phyloP scores from a whole-genome alignment of 148 eudicot species.

The Pouteria glomerata region DNA sequence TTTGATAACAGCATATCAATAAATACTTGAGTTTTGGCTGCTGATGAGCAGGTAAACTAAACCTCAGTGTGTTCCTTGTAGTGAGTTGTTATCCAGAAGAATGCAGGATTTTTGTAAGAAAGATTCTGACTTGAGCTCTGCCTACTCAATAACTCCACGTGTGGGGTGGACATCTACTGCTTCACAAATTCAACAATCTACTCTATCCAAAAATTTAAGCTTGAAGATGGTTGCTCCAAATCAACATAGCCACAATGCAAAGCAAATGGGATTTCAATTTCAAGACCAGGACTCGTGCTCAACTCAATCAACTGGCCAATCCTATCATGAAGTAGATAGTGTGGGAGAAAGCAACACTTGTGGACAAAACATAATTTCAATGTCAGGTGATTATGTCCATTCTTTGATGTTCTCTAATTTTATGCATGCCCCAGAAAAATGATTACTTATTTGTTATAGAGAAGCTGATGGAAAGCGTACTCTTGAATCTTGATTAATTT shows the following conservation, averaged over 20 bases:
- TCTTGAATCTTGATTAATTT: not conserved
- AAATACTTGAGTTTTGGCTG: not conserved
- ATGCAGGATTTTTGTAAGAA: slow-evolving; percentile 38
- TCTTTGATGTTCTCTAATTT: not conserved
- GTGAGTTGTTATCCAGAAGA: slow-evolving; percentile 11
- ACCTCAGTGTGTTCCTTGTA: not conserved
- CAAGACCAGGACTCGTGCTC: slow-evolving; percentile 71
- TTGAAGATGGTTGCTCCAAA: slow-evolving; percentile 39
- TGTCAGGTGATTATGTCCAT: slow-evolving; percentile 26
- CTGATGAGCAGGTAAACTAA: not conserved
- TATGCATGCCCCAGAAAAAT: not conserved
- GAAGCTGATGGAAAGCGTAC: not conserved
- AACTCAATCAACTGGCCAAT: slow-evolving; percentile 65
- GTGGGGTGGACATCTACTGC: slow-evolving; percentile 31
- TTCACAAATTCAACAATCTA: slow-evolving; percentile 28
- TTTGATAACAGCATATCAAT: not conserved
- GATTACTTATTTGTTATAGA: not conserved
- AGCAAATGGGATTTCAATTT: slow-evolving; percentile 37
- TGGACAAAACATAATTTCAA: slow-evolving; percentile 23
- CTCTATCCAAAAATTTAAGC: slow-evolving; percentile 29
- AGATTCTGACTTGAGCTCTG: slow-evolving; percentile 22
- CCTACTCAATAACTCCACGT: slow-evolving; percentile 24
- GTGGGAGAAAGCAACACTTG: slow-evolving; percentile 31
- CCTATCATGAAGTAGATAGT: slow-evolving; percentile 34
- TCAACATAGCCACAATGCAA: slow-evolving; percentile 23